Evolutionary conservation across 306 rosid species (phyloP), one percentile per base, ranked within the genome.

Genomic region (Myrica gale): DNA sequence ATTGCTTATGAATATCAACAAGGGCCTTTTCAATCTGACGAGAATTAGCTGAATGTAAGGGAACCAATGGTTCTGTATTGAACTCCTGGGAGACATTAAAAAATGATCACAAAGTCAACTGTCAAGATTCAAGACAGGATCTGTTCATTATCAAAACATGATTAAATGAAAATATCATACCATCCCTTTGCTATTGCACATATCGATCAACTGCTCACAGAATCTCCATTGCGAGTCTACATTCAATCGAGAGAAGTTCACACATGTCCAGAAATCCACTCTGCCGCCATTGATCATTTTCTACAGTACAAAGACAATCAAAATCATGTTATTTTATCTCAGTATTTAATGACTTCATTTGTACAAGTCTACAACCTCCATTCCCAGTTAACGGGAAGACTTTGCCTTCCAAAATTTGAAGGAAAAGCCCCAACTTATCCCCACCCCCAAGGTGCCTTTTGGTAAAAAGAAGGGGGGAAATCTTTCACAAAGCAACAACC

Each of bases 161-260:
- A 37, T 62, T 6, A 13, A 50, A 69, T 7, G 4, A 73, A 5
- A 16, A 62, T 43, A 10, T 4, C 85, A 13, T 94, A 94, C 98
- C 86, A 94, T 85, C 52, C 98, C 98, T 76, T 83, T 92, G 47
- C 81, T 83, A 2, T 0, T 39, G 45, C 98, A 94, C 96, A 92
- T 92, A 0, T 5, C 2, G 5, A 79, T 45, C 80, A 94, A 77
- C 4, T 75, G 69, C 0, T 0, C 0, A 74, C 93, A 89, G 63
- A 92, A 90, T 2, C n/a, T 16, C 41, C 0, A 2, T 0, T 76
- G 76, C 54, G 78, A 2, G 1, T 79, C 81, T 17, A 50, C 6
- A n/a, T 15, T 41, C 12, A 80, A 21, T 61, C 42, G 65, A 57
- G 91, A 86, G 37, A 92, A 85, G 74, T 78, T 88, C 41, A 94